Percentiles rank a stretch among this genome's conserved stretches.
Conservation (phyloP, 306 rosid species). For the Lupinus albus region DNA sequence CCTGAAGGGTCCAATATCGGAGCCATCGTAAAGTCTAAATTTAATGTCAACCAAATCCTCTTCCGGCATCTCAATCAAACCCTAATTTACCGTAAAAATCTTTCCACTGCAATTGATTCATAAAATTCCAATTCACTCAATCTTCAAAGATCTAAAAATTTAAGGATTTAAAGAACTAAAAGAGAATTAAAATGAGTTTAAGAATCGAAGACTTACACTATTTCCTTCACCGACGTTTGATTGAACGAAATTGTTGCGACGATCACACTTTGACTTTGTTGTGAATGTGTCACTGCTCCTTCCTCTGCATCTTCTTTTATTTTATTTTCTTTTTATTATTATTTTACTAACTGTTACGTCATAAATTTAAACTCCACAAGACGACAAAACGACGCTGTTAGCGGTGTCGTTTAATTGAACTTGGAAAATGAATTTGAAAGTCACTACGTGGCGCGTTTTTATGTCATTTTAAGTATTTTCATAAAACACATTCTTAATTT, state of each 20-base stretch:
- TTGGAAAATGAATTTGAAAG: no score
- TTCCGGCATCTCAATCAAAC: conserved; percentile 61
- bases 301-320: not conserved
- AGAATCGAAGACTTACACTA: not conserved
- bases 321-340: not conserved
- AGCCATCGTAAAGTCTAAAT: conserved; percentile 74
- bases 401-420: no score
- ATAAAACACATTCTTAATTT: no score
- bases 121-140: conserved; percentile 23
- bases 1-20: conserved; percentile 70
- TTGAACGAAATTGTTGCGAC: not conserved
- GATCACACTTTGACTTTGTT: conserved; percentile 30
- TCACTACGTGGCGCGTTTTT: no score
- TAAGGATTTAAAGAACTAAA: no score
- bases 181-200: no score
- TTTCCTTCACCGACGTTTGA: not conserved
- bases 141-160: not conserved
- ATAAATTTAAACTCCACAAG: conserved; percentile 44
- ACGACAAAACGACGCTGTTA: not conserved
- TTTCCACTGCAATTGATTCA: conserved; percentile 34
- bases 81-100: not conserved
- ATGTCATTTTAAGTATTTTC: no score
- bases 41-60: conserved; percentile 69
- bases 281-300: conserved; percentile 30
- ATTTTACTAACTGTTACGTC: conserved; percentile 6